Evolutionary conservation across 176 grass and related monocot species (phyloP).

Genomic region (Raddia distichophylla): DNA sequence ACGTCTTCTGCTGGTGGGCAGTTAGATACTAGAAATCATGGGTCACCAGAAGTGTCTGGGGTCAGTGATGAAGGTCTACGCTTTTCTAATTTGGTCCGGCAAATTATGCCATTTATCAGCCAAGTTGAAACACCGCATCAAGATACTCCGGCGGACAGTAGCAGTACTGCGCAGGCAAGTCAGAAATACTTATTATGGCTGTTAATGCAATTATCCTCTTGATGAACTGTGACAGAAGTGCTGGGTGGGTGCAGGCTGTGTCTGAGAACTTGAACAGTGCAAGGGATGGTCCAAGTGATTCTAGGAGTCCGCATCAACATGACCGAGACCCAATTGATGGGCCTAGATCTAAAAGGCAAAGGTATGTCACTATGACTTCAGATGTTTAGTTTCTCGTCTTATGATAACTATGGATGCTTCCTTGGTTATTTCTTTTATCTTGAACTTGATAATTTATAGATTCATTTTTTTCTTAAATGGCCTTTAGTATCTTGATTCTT

Average conservation of each 20-base stretch:
- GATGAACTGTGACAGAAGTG: constrained; percentile 20
- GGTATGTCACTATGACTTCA: constrained; percentile 45
- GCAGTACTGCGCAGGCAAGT: constrained; percentile 46
- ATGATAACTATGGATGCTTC: not conserved
- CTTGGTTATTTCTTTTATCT: constrained; percentile 20
- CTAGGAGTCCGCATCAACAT: constrained; percentile 56
- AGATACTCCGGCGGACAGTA: constrained; percentile 40
- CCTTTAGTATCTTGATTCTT: not conserved
- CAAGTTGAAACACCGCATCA: constrained; percentile 48
- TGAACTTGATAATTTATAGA: not conserved
- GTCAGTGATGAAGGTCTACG: constrained; percentile 68
- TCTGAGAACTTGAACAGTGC: constrained; percentile 47
- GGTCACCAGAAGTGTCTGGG: constrained; percentile 44
- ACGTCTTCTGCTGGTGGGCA: constrained; percentile 42
- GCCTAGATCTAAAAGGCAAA: constrained; percentile 83
- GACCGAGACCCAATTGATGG: constrained; percentile 57
- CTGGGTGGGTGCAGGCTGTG: constrained; percentile 47
- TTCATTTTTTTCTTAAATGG: not conserved
- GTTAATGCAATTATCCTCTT: constrained; percentile 1
- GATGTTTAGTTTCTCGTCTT: constrained; percentile 23
- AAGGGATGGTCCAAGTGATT: constrained; percentile 54
- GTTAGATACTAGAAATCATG: constrained; percentile 44
- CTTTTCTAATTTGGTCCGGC: constrained; percentile 74
- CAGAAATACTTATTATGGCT: constrained; percentile 17
- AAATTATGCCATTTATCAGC: constrained; percentile 93